phyloP scores from a whole-genome alignment of 345 rosid species.

The Leavenworthia alabamica region DNA sequence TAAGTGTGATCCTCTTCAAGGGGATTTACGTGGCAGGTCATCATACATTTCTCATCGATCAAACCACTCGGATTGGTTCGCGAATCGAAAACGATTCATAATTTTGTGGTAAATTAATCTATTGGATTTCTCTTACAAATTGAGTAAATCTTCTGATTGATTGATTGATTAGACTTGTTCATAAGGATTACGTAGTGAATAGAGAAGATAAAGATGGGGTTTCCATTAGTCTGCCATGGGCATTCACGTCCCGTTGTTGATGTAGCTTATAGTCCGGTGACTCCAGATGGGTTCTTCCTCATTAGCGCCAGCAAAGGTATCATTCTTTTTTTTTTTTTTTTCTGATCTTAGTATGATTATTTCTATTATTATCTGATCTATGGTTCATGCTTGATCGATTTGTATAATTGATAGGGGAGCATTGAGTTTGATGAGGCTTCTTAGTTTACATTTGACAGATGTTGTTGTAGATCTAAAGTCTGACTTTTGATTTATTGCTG shows the following conservation, averaged over 20 bases:
- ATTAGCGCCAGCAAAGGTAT: constrained; percentile 83
- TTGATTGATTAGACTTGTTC: background rate
- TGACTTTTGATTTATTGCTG: background rate
- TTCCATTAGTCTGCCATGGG: constrained; percentile 77
- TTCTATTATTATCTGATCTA: background rate
- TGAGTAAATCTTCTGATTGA: background rate
- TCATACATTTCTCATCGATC: constrained; percentile 13
- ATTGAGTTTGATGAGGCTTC: background rate
- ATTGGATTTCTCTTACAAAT: background rate
- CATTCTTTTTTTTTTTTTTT: background rate
- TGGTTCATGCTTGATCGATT: constrained; percentile 4
- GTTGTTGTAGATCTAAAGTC: background rate
- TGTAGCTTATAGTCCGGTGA: constrained; percentile 64
- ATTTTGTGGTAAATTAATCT: background rate
- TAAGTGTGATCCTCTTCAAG: constrained; percentile 24
- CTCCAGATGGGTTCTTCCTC: constrained; percentile 82
- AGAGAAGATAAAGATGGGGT: constrained; percentile 51
- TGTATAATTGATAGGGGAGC: background rate
- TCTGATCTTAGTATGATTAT: background rate
- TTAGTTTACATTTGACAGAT: background rate
- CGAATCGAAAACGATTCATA: background rate
- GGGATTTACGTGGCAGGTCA: background rate
- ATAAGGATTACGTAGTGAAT: constrained; percentile 20
- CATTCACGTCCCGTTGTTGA: constrained; percentile 86
- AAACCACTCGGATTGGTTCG: constrained; percentile 3